Conservation (phyloP, 1,139 yeast species). For the Zygosaccharomyces sapae region DNA sequence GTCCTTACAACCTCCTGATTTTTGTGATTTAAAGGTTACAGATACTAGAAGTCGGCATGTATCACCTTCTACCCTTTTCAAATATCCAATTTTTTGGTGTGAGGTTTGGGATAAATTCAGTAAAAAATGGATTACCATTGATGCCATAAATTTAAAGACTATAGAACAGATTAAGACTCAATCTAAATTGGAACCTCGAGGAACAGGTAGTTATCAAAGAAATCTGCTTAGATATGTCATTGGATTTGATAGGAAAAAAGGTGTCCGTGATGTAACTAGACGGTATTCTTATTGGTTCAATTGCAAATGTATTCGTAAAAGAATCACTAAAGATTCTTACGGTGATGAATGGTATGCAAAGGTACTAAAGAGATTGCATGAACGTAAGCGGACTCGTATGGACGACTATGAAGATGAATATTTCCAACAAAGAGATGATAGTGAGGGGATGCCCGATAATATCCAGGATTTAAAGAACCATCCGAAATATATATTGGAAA, state of each 20-base stretch:
- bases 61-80: constrained; percentile 15
- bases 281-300: constrained; percentile 69
- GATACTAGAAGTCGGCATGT: constrained; percentile 2
- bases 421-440: constrained; percentile 58
- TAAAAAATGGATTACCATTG: constrained; percentile 79
- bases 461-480: constrained; percentile 81
- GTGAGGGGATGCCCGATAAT: constrained; percentile 86
- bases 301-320: constrained; percentile 67
- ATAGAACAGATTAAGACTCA: constrained; percentile 66
- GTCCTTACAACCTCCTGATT: constrained; percentile 89
- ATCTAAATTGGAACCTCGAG: constrained; percentile 65
- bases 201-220: constrained; percentile 51
- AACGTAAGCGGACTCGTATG: constrained; percentile 41
- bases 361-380: constrained; percentile 26
- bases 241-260: constrained; percentile 65
- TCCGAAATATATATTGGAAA: constrained; percentile 79
- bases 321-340: constrained; percentile 58
- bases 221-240: constrained; percentile 70
- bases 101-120: constrained; percentile 84
- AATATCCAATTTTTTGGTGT: constrained; percentile 81
- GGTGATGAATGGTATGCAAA: constrained; percentile 63
- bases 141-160: constrained; percentile 61
- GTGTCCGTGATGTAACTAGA: constrained; percentile 77
- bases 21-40: constrained; percentile 43
- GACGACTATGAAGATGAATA: constrained; percentile 72